Conservation (phyloP, 805 yeast species). For the Wickerhamomyces mucosus region DNA sequence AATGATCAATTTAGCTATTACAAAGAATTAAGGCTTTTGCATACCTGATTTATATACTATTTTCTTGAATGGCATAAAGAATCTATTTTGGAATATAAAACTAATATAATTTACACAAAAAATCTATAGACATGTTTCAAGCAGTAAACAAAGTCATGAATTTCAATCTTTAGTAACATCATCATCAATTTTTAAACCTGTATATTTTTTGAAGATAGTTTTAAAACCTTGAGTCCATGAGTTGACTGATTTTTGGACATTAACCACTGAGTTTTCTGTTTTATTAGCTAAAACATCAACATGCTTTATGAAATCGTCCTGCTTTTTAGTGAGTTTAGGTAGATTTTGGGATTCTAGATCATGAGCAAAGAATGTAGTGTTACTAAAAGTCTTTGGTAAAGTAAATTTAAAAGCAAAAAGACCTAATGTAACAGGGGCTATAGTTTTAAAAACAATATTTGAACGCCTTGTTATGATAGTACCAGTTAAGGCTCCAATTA, state of each 20-base stretch:
- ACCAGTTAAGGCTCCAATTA: conserved; percentile 64
- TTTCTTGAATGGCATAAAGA: too few relatives aligned
- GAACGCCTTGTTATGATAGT: conserved; percentile 64
- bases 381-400: conserved; percentile 62
- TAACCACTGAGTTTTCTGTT: conserved; percentile 24
- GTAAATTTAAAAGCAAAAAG: conserved; percentile 55
- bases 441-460: conserved; percentile 41
- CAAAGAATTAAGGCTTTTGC: too few relatives aligned
- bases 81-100: too few relatives aligned
- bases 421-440: conserved; percentile 55
- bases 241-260: conserved; percentile 25
- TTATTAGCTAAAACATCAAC: conserved; percentile 35
- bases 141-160: too few relatives aligned
- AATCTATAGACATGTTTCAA: too few relatives aligned
- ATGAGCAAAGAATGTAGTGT: conserved; percentile 50
- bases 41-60: too few relatives aligned
- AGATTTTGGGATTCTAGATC: conserved; percentile 46
- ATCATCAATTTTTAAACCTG: conserved; percentile 64
- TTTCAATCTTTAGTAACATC: conserved; percentile 44
- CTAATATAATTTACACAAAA: too few relatives aligned
- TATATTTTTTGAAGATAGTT: conserved; percentile 30
- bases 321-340: conserved; percentile 58
- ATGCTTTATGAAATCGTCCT: conserved; percentile 36
- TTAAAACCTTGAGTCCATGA: conserved; percentile 12
- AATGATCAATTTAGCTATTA: too few relatives aligned